phyloP scores from a whole-genome alignment of 1,284 basidiomycete species.

The Wolfiporia cocos region DNA sequence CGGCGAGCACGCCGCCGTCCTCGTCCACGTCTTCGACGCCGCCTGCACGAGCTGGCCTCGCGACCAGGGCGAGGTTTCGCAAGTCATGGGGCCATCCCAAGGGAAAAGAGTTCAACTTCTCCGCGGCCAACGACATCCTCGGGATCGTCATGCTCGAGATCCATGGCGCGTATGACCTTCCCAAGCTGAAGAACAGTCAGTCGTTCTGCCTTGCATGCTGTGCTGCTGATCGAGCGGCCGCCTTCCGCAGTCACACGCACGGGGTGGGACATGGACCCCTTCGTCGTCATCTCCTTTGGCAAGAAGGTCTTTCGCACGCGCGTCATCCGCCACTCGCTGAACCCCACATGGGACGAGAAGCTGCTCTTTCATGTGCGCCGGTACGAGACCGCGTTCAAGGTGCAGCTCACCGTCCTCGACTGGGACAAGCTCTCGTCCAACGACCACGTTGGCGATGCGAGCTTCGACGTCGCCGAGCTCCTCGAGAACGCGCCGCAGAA shows the following conservation, averaged over 20 bases:
- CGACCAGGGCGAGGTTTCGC: slow-evolving; percentile 20
- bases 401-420: slow-evolving; percentile 82
- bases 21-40: slow-evolving; percentile 4
- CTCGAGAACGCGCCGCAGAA: slow-evolving; percentile 70
- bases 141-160: slow-evolving; percentile 88
- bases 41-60: slow-evolving; percentile 7
- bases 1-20: slow-evolving; percentile 1
- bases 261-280: slow-evolving; percentile 97
- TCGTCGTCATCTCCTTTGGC: slow-evolving; percentile 92
- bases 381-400: slow-evolving; percentile 75
- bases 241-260: slow-evolving; percentile 62
- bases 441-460: slow-evolving; percentile 78
- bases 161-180: slow-evolving; percentile 74
- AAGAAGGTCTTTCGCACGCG: slow-evolving; percentile 96
- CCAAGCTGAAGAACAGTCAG: slow-evolving; percentile 82
- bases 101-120: slow-evolving; percentile 57
- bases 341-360: slow-evolving; percentile 94
- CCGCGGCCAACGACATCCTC: slow-evolving; percentile 71
- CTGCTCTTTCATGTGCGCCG: slow-evolving; percentile 91
- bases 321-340: slow-evolving; percentile 83
- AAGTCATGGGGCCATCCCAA: slow-evolving; percentile 28
- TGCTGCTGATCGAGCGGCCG: slow-evolving; percentile 5
- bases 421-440: slow-evolving; percentile 94
- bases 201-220: slow-evolving; percentile 15
- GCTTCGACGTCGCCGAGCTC: slow-evolving; percentile 67